Percentiles rank a stretch among this genome's conserved stretches.
phyloP scores from a whole-genome alignment of 192 early-diverging fungal genomes.

The Chytriomyces hyalinus region DNA sequence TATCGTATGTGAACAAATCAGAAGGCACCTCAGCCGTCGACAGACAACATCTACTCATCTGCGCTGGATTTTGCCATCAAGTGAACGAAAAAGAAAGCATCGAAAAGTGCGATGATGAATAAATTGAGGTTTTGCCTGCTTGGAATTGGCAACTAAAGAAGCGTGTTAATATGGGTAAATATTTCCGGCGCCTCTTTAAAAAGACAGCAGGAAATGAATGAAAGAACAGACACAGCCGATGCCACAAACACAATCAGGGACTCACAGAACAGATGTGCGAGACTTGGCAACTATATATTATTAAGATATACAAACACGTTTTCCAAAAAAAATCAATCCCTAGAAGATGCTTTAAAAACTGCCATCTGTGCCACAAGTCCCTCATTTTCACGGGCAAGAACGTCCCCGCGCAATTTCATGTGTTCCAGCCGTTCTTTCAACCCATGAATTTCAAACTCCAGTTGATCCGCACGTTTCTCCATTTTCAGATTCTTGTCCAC shows the following conservation, averaged over 20 bases:
- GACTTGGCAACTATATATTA: neutral
- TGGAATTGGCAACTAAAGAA: too few relatives aligned
- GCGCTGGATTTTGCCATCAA: too few relatives aligned
- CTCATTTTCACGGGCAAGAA: conserved; percentile 6
- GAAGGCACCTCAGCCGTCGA: neutral
- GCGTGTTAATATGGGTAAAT: too few relatives aligned
- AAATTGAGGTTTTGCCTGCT: too few relatives aligned
- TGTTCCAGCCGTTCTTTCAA: neutral
- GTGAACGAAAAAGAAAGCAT: too few relatives aligned
- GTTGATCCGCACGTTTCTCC: neutral
- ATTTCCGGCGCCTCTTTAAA: too few relatives aligned
- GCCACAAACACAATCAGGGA: neutral
- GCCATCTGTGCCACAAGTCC: conserved; percentile 9
- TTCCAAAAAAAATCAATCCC: conserved; percentile 1
- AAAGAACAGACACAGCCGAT: neutral
- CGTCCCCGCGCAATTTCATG: neutral
- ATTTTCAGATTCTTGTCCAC: neutral
- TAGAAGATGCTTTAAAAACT: neutral
- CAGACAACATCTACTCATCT: too few relatives aligned
- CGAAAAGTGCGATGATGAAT: too few relatives aligned
- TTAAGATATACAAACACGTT: neutral
- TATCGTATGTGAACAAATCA: neutral
- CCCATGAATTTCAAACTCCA: conserved; percentile 6
- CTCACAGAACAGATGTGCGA: neutral
- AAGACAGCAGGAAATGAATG: neutral